Percentiles rank a stretch among this genome's conserved stretches.
Evolutionary conservation across 1,284 basidiomycete species (phyloP).

Genomic region (Meira miltonrushii): DNA sequence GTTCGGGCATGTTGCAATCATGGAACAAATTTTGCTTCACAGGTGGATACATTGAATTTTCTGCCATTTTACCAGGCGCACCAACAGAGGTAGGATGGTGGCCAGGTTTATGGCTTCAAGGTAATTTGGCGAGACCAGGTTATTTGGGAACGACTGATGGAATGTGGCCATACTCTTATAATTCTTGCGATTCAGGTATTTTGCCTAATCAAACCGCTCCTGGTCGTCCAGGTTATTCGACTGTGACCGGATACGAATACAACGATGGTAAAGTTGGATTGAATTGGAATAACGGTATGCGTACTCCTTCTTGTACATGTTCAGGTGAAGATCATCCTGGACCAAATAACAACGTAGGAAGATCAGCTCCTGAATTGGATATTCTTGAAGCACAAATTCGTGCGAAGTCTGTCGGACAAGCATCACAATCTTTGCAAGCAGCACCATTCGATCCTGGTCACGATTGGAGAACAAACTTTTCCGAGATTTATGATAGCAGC

Average conservation of each 20-base stretch:
- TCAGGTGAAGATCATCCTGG: slow-evolving; percentile 36
- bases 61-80: slow-evolving; percentile 33
- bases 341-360: slow-evolving; percentile 43
- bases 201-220: slow-evolving; percentile 39
- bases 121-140: slow-evolving; percentile 47
- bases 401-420: slow-evolving; percentile 46
- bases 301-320: slow-evolving; percentile 43
- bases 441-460: slow-evolving; percentile 48
- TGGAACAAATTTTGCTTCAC: slow-evolving; percentile 51
- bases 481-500: slow-evolving; percentile 30
- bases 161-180: slow-evolving; percentile 54
- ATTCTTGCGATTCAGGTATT: slow-evolving; percentile 50
- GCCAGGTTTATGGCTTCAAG: slow-evolving; percentile 53
- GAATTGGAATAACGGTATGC: slow-evolving; percentile 41
- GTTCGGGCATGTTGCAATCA: slow-evolving; percentile 43
- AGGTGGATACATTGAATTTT: slow-evolving; percentile 46
- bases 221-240: slow-evolving; percentile 16
- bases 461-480: slow-evolving; percentile 28
- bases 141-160: slow-evolving; percentile 48
- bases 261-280: slow-evolving; percentile 7
- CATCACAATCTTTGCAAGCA: slow-evolving; percentile 47
- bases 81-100: slow-evolving; percentile 55
- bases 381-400: slow-evolving; percentile 57
- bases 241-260: background rate
- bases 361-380: slow-evolving; percentile 51